Evolutionary conservation across 2,329 filamentous ascomycete genomes (phyloP), one percentile per base, ranked within the genome.

Genomic region (Phymatotrichopsis omnivora): DNA sequence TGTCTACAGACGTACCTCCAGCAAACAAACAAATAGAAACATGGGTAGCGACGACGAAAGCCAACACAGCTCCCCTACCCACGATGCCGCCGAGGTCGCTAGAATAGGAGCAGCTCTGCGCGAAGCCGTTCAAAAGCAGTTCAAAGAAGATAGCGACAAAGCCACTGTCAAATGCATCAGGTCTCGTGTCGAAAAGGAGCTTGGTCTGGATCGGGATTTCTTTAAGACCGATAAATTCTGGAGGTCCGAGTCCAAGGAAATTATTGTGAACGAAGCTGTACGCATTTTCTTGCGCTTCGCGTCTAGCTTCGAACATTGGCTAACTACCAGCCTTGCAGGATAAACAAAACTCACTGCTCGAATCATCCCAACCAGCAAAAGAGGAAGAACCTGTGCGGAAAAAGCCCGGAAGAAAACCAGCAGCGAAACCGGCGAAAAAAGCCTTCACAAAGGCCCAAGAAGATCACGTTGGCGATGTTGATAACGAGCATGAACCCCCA

Each of bases 211-310:
- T 7, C 16, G 25, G 7, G 45, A 44, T 6, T 78, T 75, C 56
- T 69, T 78, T 55, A 79, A 74, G 56, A 61, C 54, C n/a, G 61
- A 70, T 48, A 56, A 56, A 1, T 57, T 58, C 4, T 80, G 77
- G 77, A 78, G 74, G 52, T 51, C 57, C 10, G 63, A 62, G 45
- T 76, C 73, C 58, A 73, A 74, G 50, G 49, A 63, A 2, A 63
- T 76, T 40, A 73, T 78, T 38, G 65, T 66, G 58, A 64, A 67
- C 45, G 67, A 76, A 63, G 67, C 73, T 57, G 68, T 72, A 61
- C 51, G 64, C 58, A 31, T 44, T 28, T 25, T 38, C 35, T 30
- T 27, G n/a, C n/a, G n/a, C n/a, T n/a, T n/a, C n/a, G n/a, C n/a
- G n/a, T n/a, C n/a, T n/a, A n/a, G n/a, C n/a, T n/a, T n/a, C n/a